Conservation (phyloP, 208 protist genomes). For the Leishmania martiniquensis region DNA sequence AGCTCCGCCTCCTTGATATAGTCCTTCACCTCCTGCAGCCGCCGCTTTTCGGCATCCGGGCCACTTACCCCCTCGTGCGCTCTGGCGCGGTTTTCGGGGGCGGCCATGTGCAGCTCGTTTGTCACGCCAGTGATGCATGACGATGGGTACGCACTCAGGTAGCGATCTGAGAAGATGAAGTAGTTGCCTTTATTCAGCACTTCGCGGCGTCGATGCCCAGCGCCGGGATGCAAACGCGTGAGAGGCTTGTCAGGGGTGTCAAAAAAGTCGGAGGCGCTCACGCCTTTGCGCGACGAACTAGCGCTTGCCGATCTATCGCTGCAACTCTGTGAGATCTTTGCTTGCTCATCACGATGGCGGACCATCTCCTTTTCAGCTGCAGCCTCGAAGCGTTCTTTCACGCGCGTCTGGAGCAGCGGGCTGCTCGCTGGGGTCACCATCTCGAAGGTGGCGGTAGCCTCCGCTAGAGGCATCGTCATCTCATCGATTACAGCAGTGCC, state of each 20-base stretch:
- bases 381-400: conserved; percentile 26
- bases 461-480: conserved; percentile 8
- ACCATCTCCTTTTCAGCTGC: conserved; percentile 9
- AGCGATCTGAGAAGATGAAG: too few relatives aligned
- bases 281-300: too few relatives aligned
- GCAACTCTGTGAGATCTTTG: not conserved
- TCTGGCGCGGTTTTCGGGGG: not conserved
- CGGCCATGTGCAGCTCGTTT: conserved; percentile 20
- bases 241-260: too few relatives aligned
- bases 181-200: too few relatives aligned
- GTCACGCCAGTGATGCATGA: conserved; percentile 24
- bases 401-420: conserved; percentile 11
- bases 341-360: not conserved
- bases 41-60: conserved; percentile 30
- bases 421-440: conserved; percentile 21
- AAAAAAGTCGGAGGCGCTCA: too few relatives aligned
- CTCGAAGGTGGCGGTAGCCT: conserved; percentile 10
- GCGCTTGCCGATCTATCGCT: too few relatives aligned
- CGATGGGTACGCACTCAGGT: conserved; percentile 12
- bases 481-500: conserved; percentile 34
- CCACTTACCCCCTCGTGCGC: too few relatives aligned
- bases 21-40: conserved; percentile 29
- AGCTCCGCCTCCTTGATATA: conserved; percentile 27
- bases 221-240: too few relatives aligned
- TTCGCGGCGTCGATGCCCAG: too few relatives aligned